phyloP scores from a whole-genome alignment of 1,139 yeast species.

The Geotrichum phurueaensis region DNA sequence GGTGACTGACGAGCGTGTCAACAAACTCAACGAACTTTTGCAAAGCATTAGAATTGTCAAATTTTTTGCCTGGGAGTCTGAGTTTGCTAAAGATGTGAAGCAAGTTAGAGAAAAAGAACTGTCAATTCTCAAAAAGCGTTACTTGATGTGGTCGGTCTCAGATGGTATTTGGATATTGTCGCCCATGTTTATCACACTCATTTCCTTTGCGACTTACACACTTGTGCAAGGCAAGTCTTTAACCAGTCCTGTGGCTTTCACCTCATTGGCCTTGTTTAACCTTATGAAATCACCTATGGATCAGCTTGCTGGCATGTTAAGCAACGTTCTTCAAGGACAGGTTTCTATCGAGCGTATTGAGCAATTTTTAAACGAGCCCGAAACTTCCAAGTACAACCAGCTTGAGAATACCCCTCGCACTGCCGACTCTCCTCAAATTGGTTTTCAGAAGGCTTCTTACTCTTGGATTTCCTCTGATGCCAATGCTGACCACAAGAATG shows the following conservation, averaged over 20 bases:
- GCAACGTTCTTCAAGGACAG: constrained; percentile 77
- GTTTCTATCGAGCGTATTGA: constrained; percentile 85
- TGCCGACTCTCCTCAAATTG: constrained; percentile 59
- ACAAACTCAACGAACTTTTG: constrained; percentile 87
- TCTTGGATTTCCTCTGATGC: constrained; percentile 56
- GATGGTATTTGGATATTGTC: constrained; percentile 70
- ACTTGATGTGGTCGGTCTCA: constrained; percentile 59
- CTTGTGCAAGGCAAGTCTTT: constrained; percentile 60
- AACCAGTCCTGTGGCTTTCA: constrained; percentile 89
- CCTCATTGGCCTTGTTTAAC: constrained; percentile 79
- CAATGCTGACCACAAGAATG: constrained; percentile 30
- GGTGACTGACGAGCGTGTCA: constrained; percentile 83
- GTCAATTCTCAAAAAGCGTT: constrained; percentile 51
- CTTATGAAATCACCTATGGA: constrained; percentile 81
- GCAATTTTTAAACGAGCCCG: constrained; percentile 70
- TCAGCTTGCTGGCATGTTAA: constrained; percentile 81
- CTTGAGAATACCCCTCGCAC: constrained; percentile 46
- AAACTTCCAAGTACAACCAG: constrained; percentile 78
- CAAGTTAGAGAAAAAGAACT: constrained; percentile 72
- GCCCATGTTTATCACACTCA: constrained; percentile 73
- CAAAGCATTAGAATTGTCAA: constrained; percentile 90
- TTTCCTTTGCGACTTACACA: constrained; percentile 75
- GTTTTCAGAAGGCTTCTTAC: constrained; percentile 77
- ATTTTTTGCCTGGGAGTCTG: constrained; percentile 93
- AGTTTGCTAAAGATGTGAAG: constrained; percentile 67